Conservation (phyloP, 305 asterid species). For the Rubia peregrina region DNA sequence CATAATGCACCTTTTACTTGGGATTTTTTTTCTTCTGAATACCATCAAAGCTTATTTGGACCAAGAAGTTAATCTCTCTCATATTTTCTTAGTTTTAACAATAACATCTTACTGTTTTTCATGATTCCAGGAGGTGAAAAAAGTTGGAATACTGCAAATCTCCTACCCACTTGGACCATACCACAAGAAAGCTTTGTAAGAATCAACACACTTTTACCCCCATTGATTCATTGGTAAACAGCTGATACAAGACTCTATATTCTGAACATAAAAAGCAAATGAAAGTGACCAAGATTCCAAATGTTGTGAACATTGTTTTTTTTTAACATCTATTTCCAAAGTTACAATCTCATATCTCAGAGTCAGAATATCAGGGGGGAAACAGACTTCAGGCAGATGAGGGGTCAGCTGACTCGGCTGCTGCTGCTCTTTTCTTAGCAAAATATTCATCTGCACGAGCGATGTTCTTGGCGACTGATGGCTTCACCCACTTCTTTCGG, state of each 20-base stretch:
- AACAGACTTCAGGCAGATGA: conserved; percentile 34
- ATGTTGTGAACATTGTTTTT: conserved; percentile 15
- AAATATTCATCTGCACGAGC: conserved; percentile 89
- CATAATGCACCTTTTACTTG: no score
- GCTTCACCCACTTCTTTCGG: conserved; percentile 92
- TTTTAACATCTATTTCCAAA: conserved; percentile 20
- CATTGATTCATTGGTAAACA: conserved; percentile 9
- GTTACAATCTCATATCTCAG: conserved; percentile 15
- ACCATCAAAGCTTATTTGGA: no score
- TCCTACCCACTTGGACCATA: conserved; percentile 32
- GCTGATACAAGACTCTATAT: conserved; percentile 16
- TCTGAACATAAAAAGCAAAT: background rate
- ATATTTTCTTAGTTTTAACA: no score
- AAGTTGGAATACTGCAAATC: conserved; percentile 7
- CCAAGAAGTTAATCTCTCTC: no score
- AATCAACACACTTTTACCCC: conserved; percentile 12
- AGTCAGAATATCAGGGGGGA: conserved; percentile 11
- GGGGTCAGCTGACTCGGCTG: conserved; percentile 34
- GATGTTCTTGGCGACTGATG: conserved; percentile 82
- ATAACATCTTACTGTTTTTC: background rate
- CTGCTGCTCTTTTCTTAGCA: conserved; percentile 58
- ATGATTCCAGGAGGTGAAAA: conserved; percentile 15
- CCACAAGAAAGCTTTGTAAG: conserved; percentile 12
- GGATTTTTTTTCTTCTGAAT: no score
- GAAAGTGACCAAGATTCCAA: conserved; percentile 13